Conservation (phyloP, 1,284 basidiomycete genomes). For the Hymenochaete sp. region DNA sequence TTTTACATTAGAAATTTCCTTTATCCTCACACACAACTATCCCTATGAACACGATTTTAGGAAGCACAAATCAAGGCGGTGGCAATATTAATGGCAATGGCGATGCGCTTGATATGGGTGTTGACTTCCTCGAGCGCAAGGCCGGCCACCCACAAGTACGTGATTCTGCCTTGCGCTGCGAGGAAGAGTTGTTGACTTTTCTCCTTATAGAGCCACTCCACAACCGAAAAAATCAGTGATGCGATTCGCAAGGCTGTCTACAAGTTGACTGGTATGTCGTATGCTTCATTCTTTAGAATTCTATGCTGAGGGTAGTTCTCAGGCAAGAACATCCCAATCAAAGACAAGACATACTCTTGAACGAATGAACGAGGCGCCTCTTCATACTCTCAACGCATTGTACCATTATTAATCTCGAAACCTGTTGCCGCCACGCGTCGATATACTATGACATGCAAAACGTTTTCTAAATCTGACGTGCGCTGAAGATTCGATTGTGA, state of each 20-base stretch:
- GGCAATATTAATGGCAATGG: constrained; percentile 2
- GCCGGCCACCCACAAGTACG: constrained; percentile 19
- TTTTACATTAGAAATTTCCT: too few species aligned
- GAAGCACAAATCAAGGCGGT: neutral
- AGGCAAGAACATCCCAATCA: constrained; percentile 19
- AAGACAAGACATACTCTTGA: constrained; percentile 17
- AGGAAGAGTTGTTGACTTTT: neutral
- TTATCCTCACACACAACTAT: neutral
- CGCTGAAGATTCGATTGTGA: too few species aligned
- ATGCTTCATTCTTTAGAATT: neutral
- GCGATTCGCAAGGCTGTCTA: constrained; percentile 18
- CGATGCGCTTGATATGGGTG: constrained; percentile 21
- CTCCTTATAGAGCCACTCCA: constrained; percentile 12
- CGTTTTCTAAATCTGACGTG: too few species aligned
- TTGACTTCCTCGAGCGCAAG: constrained; percentile 16
- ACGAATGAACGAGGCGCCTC: too few species aligned
- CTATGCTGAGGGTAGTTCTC: neutral
- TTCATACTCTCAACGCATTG: too few species aligned
- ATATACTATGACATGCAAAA: too few species aligned
- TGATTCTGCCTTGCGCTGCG: neutral
- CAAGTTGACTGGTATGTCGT: constrained; percentile 17
- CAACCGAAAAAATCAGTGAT: constrained; percentile 21
- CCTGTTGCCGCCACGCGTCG: too few species aligned
- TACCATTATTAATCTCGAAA: too few species aligned
- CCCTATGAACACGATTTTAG: neutral